Base-by-base conservation (phyloP, 2,329 filamentous ascomycete genomes). In the Microdochium nivale region DNA sequence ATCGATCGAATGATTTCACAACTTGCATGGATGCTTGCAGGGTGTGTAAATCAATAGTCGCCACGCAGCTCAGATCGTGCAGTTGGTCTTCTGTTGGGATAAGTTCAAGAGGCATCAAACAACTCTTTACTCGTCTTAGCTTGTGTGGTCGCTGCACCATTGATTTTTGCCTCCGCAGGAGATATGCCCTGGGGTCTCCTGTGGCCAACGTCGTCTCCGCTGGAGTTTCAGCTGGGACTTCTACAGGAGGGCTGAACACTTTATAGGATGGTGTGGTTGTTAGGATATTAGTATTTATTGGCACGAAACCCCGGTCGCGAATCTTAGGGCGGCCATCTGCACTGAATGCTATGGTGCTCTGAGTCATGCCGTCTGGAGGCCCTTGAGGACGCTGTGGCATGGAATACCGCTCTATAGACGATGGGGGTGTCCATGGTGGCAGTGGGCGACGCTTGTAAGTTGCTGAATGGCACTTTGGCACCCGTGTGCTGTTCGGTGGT, bases 101-200 rank as follows among this genome's bases (percentile, higher is more conserved):
- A 37, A 58, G 62, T 48, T 66, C 63, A 3, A 67, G 49, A 11
- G 64, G 65, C 51, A 66, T 43, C 16, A 65, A 57, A 46, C 51
- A 58, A 27, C 62, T 66, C 50, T 65, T 66, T 25, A 60, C 11
- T 24, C 63, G 60, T 43, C 58, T 60, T 25, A 58, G 25, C 44
- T 59, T 65, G 52, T 27, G 60, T 25, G 52, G 54, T 19, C 51
- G 56, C 16, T 50, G 25, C 10, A 25, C 40, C 33, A 60, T 55
- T 1, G 63, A 66, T 48, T 64, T 67, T 50, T 67, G 64, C 46
- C 62, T 57, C 10, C 64, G 62, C 21, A 66, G 49, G 23, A 67
- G 60, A 49, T 67, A 67, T 23, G 64, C 62, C 49, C 64, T 59
- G 24, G 64, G 64, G 43, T 67, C 64, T 25, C 54, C 58, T 25